Base-by-base conservation (phyloP, 768 basidiomycete species). In the Boletus reticuloceps region DNA sequence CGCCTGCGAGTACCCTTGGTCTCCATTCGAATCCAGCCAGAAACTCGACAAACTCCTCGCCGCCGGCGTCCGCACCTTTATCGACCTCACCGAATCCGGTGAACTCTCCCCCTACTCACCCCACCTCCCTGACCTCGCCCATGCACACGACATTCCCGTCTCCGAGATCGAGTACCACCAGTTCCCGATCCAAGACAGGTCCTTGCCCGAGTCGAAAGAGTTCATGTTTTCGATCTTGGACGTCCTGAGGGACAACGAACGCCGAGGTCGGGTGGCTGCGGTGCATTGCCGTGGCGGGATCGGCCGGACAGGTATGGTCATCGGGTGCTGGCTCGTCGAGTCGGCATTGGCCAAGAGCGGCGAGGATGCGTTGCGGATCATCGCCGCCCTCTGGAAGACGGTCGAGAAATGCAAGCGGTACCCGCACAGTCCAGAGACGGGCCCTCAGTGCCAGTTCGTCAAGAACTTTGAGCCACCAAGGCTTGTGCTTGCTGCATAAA, bases 1-100 rank as follows among this genome's bases (percentile, higher is more conserved):
- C 52, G 89, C 89, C 0, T 90, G 88, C 79, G 89, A 91, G 65
- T 91, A 90, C 69, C 89, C 89, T 1, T 91, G 85, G 83, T 74
- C 81, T 19, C 86, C 86, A 5, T 79, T 77, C 55, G 75, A 79
- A 68, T 47, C 58, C 0, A 78, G 76, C 51, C 85, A 87, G 57
- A 90, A 91, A 64, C 79, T 91, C 58, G 88, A 89, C 72, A 82
- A 82, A 0, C 77, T 91, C 47, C 82, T 91, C 22, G 72, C 73
- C 12, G 82, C 87, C 1, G 89, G 89, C 47, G 85, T 89, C 9
- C 84, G 86, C 56, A 89, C 89, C 5, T 91, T 91, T 70, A 84
- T 91, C 67, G 89, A 91, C 74, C 82, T 91, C 64, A 91, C 89
- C 19, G 89, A 91, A 63, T 74, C 74, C n/a, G 84, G 85, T 40